Conservation (phyloP, 108 stramenopile species). For the Conticribra guillardii region DNA sequence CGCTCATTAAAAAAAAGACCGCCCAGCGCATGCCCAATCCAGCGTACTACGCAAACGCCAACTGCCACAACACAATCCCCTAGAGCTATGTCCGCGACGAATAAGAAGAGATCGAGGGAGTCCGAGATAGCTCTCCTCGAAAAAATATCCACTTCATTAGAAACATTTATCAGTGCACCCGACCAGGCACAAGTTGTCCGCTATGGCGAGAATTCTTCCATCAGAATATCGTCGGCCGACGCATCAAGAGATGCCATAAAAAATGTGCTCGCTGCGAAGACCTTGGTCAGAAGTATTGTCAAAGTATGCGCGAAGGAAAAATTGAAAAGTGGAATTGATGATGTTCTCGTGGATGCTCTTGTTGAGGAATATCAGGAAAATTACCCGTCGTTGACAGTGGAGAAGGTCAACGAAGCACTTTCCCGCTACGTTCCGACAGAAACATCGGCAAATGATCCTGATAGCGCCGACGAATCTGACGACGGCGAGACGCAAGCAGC, state of each 20-base stretch:
- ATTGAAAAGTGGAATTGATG: background rate
- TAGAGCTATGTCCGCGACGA: no score
- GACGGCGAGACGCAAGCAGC: background rate
- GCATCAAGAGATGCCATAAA: background rate
- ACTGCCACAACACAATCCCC: no score
- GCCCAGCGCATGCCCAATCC: no score
- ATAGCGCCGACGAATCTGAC: no score
- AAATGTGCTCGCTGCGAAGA: slow-evolving; percentile 16
- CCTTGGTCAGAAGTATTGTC: slow-evolving; percentile 11
- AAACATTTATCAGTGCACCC: no score
- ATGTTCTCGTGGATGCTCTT: background rate
- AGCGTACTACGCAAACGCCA: no score
- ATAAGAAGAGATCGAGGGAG: no score
- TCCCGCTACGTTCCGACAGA: background rate
- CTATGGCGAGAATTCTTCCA: background rate
- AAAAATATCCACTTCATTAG: no score
- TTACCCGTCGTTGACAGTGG: slow-evolving; percentile 8
- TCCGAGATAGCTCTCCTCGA: no score
- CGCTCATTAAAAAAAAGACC: no score
- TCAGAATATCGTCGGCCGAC: background rate
- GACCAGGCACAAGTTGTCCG: no score
- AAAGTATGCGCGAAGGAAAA: slow-evolving; percentile 12
- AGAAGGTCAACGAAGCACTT: slow-evolving; percentile 11
- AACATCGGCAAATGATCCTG: background rate
- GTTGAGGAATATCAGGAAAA: slow-evolving; percentile 18